These are phyloP conservation scores for Mycotypha africana DNA, from an alignment of 371 early-diverging fungal genomes.

Conservation along the genomic window DNA sequence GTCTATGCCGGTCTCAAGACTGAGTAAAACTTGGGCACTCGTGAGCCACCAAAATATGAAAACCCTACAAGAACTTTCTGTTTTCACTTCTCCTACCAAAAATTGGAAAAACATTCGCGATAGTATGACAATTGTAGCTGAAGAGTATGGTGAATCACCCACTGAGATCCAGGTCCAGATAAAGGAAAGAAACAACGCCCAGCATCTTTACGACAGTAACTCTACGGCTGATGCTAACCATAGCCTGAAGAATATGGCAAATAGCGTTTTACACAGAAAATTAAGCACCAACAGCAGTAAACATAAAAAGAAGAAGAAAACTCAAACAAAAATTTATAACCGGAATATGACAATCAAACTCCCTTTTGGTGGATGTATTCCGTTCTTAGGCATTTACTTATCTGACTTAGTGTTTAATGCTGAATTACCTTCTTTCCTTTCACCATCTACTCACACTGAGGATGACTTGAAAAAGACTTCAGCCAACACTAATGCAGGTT, in stretches of 20 bases:
- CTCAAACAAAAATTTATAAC: constrained; percentile 16
- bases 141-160: constrained; percentile 53
- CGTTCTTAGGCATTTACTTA: constrained; percentile 57
- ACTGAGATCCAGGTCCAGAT: constrained; percentile 43
- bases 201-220: background rate
- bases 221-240: no score
- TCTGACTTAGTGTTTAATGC: constrained; percentile 64
- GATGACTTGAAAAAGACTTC: constrained; percentile 5
- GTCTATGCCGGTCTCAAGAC: constrained; percentile 53
- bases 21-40: constrained; percentile 56
- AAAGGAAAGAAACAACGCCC: constrained; percentile 21
- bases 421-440: constrained; percentile 55
- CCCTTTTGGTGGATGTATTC: constrained; percentile 56
- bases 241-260: no score
- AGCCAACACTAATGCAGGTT: no score
- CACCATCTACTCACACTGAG: constrained; percentile 23
- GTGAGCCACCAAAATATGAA: constrained; percentile 46
- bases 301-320: no score
- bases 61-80: constrained; percentile 49
- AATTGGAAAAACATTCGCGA: constrained; percentile 55
- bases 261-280: no score
- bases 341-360: constrained; percentile 26
- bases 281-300: no score
- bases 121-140: constrained; percentile 55
- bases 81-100: constrained; percentile 39